These are phyloP conservation scores for Penicillium alfredii DNA, from an alignment of 495 filamentous ascomycete genomes.

Conservation along the genomic window DNA sequence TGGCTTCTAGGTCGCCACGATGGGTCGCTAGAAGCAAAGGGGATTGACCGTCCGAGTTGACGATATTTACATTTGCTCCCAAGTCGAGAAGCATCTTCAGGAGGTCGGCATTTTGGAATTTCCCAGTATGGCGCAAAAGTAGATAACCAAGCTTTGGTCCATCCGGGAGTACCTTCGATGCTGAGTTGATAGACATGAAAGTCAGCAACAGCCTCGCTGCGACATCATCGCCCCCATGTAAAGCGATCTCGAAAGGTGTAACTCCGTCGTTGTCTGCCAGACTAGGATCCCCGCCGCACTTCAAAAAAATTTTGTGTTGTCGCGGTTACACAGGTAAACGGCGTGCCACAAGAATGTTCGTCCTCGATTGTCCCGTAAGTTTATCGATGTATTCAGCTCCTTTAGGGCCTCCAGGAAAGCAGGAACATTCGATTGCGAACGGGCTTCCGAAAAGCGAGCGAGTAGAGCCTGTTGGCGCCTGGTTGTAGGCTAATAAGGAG, in stretches of 20 bases:
- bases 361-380: not conserved
- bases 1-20: conserved; percentile 1
- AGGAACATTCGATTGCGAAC: conserved; percentile 1
- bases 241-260: conserved; percentile 1
- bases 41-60: conserved; percentile 1
- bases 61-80: conserved; percentile 3
- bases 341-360: conserved; percentile 3
- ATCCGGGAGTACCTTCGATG: not conserved
- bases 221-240: not conserved
- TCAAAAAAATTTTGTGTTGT: conserved; percentile 1
- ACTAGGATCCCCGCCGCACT: conserved; percentile 1
- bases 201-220: conserved; percentile 1
- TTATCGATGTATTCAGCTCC: not conserved
- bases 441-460: conserved; percentile 1
- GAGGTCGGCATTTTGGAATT: not conserved
- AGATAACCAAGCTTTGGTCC: conserved; percentile 1
- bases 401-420: conserved; percentile 2
- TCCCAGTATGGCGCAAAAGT: conserved; percentile 1
- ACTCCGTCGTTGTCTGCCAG: not conserved
- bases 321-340: not conserved
- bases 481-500: too few relatives aligned
- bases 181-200: not conserved
- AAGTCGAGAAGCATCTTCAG: conserved; percentile 2
- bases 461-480: too few relatives aligned
- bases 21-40: conserved; percentile 1